These are phyloP conservation scores for Copromyces sp. DNA, from an alignment of 495 filamentous ascomycete genomes.

Conservation along the genomic window DNA sequence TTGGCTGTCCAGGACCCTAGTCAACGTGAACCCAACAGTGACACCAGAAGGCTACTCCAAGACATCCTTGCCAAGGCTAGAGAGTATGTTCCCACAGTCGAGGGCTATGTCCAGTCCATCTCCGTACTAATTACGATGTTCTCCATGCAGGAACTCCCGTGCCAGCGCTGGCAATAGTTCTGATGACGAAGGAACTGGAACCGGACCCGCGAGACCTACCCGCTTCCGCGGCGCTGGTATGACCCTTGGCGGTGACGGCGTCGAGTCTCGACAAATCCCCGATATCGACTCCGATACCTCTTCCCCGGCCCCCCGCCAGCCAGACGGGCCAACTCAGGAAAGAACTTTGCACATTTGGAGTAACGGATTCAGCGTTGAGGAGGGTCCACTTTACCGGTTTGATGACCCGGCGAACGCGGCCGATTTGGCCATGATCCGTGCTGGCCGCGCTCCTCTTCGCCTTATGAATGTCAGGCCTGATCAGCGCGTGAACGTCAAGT, in stretches of 20 bases:
- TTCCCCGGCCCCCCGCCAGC: conserved; percentile 17
- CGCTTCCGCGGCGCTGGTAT: conserved; percentile 73
- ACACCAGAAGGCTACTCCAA: conserved; percentile 56
- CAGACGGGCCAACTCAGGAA: conserved; percentile 36
- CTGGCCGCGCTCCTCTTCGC: conserved; percentile 75
- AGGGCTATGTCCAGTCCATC: not conserved
- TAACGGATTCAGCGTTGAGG: conserved; percentile 91
- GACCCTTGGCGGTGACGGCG: conserved; percentile 84
- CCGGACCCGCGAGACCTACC: conserved; percentile 34
- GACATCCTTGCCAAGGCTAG: conserved; percentile 77
- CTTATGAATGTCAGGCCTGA: conserved; percentile 80
- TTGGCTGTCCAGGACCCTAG: conserved; percentile 85
- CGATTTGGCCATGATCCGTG: conserved; percentile 74
- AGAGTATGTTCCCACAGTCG: conserved; percentile 41
- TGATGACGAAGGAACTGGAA: conserved; percentile 37
- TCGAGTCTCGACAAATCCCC: conserved; percentile 61
- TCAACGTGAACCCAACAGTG: conserved; percentile 30
- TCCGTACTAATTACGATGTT: conserved; percentile 3
- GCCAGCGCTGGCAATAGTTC: conserved; percentile 43
- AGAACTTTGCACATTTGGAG: conserved; percentile 83
- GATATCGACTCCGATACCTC: conserved; percentile 44
- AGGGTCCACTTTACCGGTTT: conserved; percentile 79
- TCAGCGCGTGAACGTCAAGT: conserved; percentile 83
- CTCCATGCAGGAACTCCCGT: not conserved
- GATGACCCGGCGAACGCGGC: conserved; percentile 79